Evolutionary conservation across 2,329 filamentous ascomycete genomes (phyloP).

Genomic region (Epichloe scottii): DNA sequence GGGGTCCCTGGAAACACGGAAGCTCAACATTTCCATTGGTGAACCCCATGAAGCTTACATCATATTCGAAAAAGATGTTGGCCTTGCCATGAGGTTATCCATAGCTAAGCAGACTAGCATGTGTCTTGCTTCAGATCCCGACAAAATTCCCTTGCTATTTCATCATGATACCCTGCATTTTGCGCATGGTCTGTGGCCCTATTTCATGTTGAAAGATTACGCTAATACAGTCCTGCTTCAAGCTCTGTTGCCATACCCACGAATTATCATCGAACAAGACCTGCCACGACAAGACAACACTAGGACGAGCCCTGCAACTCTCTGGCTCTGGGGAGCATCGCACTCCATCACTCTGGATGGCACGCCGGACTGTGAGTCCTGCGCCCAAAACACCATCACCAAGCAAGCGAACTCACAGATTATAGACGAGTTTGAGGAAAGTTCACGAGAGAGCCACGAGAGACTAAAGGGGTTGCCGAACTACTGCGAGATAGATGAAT

Average conservation of each 20-base stretch:
- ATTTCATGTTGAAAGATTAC: not conserved
- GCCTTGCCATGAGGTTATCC: conserved; percentile 3
- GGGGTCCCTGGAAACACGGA: conserved; percentile 4
- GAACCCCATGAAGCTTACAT: conserved; percentile 7
- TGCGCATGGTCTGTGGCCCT: conserved; percentile 2
- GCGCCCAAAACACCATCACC: not conserved
- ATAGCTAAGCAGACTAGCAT: conserved; percentile 3
- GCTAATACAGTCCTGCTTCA: not conserved
- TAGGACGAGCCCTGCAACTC: conserved; percentile 8
- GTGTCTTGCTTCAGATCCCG: conserved; percentile 3
- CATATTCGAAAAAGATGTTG: conserved; percentile 6
- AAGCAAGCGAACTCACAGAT: not conserved
- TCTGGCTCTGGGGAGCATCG: conserved; percentile 12
- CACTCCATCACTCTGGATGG: conserved; percentile 11
- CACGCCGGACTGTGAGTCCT: conserved; percentile 8
- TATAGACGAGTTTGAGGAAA: conserved; percentile 6
- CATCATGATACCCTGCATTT: conserved; percentile 7
- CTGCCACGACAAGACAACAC: conserved; percentile 6
- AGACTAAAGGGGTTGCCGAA: conserved; percentile 6
- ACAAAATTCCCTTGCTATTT: conserved; percentile 5
- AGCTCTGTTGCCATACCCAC: conserved; percentile 6
- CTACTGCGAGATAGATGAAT: conserved; percentile 6
- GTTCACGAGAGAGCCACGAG: conserved; percentile 5
- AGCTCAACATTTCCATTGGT: conserved; percentile 7
- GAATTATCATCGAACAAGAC: conserved; percentile 6